Base-by-base conservation (phyloP, 2,329 filamentous ascomycete genomes). In the Alternaria viburni region DNA sequence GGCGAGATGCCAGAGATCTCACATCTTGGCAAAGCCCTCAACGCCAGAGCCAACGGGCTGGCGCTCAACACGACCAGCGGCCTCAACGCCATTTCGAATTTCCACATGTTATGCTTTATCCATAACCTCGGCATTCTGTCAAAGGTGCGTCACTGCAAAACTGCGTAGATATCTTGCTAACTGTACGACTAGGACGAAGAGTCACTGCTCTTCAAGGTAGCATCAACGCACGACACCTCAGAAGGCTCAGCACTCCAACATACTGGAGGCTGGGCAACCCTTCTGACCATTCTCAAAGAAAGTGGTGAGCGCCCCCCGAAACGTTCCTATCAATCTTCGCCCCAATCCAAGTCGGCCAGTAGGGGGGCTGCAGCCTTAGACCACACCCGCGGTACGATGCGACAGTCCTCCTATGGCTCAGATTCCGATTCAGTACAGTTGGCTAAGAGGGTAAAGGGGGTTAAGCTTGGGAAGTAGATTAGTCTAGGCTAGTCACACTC, bases 271-370 rank as follows among this genome's bases (percentile, higher is more conserved):
- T 99, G 96, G 96, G 92, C 94, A 81, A 98, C 93, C 63, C 86
- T 99, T 77, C 87, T 95, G 82, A 91, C 92, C 81, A 97, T 99
- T 80, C 88, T 98, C 83, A 89, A 96, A 89, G 92, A 93, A 89
- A 93, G 93, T 87, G 93, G 94, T 97, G 94, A 97, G 92, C 91
- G 91, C 89, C 89, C 91, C 88, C 90, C 90, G 82, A 96, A 96
- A 87, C 91, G 85, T 80, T 77, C 77, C 56, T 74, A 70, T 71
- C 67, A 68, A 58, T 70, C 69, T 64, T 68, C 75, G 49, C 59
- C 67, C 62, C 61, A 65, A 56, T 68, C 74, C 66, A 70, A 75
- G 66, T 70, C 77, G 70, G 76, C 75, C 78, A 79, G 51, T 45
- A 70, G 69, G 71, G 73, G 73, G 69, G 69, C 73, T 78, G 81